phyloP scores from a whole-genome alignment of 2,329 filamentous ascomycete species.

The Camillea tinctor region DNA sequence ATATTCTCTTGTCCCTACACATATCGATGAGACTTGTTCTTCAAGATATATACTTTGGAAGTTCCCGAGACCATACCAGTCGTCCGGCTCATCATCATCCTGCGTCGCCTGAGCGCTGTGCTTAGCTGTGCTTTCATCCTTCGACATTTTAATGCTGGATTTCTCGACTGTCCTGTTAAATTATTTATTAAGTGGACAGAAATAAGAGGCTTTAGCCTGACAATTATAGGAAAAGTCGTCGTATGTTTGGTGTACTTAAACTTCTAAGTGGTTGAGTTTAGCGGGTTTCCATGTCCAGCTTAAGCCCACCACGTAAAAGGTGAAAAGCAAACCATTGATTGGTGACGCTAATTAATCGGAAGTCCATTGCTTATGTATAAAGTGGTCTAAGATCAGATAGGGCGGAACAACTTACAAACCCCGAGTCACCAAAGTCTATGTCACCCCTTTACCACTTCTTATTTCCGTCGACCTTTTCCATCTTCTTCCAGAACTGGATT shows the following conservation, averaged over 20 bases:
- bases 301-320: neutral
- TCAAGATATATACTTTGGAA: neutral
- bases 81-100: constrained; percentile 87
- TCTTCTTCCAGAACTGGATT: neutral
- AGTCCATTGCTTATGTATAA: neutral
- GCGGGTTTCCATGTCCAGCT: neutral
- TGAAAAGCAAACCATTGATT: too few relatives aligned
- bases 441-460: neutral
- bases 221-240: too few relatives aligned
- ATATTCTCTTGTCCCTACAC: constrained; percentile 92
- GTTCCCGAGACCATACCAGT: constrained; percentile 64
- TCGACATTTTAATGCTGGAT: constrained; percentile 48
- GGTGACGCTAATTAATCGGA: too few relatives aligned
- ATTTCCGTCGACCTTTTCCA: neutral
- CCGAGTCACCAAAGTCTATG: neutral
- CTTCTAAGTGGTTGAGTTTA: neutral
- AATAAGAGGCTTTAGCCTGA: too few relatives aligned
- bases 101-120: constrained; percentile 42
- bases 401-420: neutral
- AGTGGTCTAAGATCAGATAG: neutral
- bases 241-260: too few relatives aligned
- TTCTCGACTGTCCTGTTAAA: too few relatives aligned
- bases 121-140: constrained; percentile 47
- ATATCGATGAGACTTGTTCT: neutral
- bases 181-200: neutral